phyloP scores from a whole-genome alignment of 192 early-diverging fungal genomes.

The Coemansia aciculifera region DNA sequence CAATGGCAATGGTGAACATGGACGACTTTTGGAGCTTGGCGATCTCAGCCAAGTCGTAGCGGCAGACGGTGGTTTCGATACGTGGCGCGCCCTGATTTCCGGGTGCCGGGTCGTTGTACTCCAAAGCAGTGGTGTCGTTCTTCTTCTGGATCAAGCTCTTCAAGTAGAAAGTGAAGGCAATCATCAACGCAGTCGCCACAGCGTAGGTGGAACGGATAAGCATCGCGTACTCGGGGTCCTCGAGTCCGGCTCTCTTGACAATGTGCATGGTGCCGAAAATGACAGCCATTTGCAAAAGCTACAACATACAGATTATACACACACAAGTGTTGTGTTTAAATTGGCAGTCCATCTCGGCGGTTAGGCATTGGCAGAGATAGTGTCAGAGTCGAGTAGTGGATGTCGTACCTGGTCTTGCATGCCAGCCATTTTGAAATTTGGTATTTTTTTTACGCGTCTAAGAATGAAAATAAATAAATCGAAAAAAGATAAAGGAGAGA shows the following conservation, averaged over 20 bases:
- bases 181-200: slow-evolving; percentile 19
- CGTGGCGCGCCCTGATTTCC: slow-evolving; percentile 34
- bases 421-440: slow-evolving; percentile 31
- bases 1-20: slow-evolving; percentile 67
- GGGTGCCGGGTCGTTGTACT: slow-evolving; percentile 69
- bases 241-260: slow-evolving; percentile 58
- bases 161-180: slow-evolving; percentile 48
- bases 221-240: slow-evolving; percentile 41
- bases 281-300: slow-evolving; percentile 57
- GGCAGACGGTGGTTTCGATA: slow-evolving; percentile 64
- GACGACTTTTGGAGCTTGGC: slow-evolving; percentile 71
- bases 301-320: slow-evolving; percentile 6
- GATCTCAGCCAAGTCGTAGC: slow-evolving; percentile 76
- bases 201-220: slow-evolving; percentile 35
- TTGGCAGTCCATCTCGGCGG: background rate
- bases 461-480: slow-evolving; percentile 8
- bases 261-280: slow-evolving; percentile 68
- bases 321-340: background rate
- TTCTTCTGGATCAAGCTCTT: slow-evolving; percentile 60
- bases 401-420: slow-evolving; percentile 49
- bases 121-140: slow-evolving; percentile 81
- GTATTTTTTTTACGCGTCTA: background rate
- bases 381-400: background rate
- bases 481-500: background rate
- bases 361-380: background rate